Evolutionary conservation across 1,284 basidiomycete genomes (phyloP), one percentile per base, ranked within the genome.

Genomic region (Melampsora abietis-canadensis): DNA sequence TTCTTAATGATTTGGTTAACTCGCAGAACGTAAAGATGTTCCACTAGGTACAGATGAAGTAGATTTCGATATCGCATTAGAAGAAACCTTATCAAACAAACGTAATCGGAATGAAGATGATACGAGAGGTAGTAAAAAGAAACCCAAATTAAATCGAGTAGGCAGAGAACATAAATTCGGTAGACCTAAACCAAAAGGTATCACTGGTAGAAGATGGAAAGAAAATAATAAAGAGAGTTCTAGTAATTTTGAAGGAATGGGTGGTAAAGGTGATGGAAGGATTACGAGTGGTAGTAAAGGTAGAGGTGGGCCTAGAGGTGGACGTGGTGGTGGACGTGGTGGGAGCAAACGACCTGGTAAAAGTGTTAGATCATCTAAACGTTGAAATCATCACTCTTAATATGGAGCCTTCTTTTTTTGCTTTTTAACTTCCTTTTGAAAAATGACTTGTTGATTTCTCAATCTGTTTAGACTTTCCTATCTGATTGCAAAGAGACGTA

Each of bases 11-110:
- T 17, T 34, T 34, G 46, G 44, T 21, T 21, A 19, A 19, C 4
- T 54, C 51, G 19, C 27, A 75, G 73, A 75, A n/a, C 73, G 73
- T 19, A 75, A 75, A 57, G 73, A 75, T 68, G 57, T 67, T 54
- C 47, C 46, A 31, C 61, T 59, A 19, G 57, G 46, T 5, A n/a
- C 44, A n/a, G 34, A 51, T n/a, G 73, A 61, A 27, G 62, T 66
- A 47, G 73, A 75, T 47, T 75, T 75, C 57, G 66, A 75, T 34
- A 54, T 75, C 0, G 73, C 73, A 19, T 34, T 75, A 15, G 73
- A 75, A 66, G 66, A 75, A 34, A 68, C 73, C 17, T 60, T 75
- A 14, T 64, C 61, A 48, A 27, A 44, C 21, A 68, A 75, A 54
- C 73, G n/a, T 66, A 57, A 44, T 61, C 66, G 59, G 51, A 40